Base-by-base conservation (phyloP, 495 filamentous ascomycete species). In the Lophiotrema nucula region DNA sequence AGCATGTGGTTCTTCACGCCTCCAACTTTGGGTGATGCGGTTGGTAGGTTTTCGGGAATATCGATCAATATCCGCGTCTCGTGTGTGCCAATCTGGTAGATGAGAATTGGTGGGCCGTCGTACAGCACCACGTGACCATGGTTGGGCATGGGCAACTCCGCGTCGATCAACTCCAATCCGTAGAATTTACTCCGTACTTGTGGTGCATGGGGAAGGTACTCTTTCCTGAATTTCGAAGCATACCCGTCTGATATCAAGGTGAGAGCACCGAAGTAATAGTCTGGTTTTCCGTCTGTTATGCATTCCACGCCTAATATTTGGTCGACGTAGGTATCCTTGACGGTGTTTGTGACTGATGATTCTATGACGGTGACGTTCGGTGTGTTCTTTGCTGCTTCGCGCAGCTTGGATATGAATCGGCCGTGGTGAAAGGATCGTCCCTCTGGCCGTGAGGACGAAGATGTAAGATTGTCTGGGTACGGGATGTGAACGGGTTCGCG, bases 21-120 rank as follows among this genome's bases (percentile, higher is more conserved):
- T 60, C 95, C 92, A 38, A 79, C 81, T 21, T 81, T 76, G 10
- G 83, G 66, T 0, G 80, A 76, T 0, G 92, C 91, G 4, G 82
- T 80, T n/a, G 90, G 83, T 2, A 85, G 72, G 65, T 85, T 83
- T 47, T 88, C 84, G 16, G 90, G 91, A n/a, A 98, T 81, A 73
- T 97, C 92, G 65, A 97, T 81, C 12, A 98, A 80, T 18, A 88
- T 88, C 42, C 93, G 82, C 3, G 93, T 98, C 72, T 97, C 93
- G 75, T 87, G 90, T 12, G 89, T 88, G 64, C 95, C 92, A 72
- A 98, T 98, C 74, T 97, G 93, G 77, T 98, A 98, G 56, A 98
- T 81, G 18, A 98, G 84, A 41, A 96, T 85, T 1, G 92, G 92
- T 4, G 85, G 81, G 26, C 81, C 79, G 51, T 88, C 82, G 54